Base-by-base conservation (phyloP, 495 filamentous ascomycete genomes). In the Entonaema liquescens region DNA sequence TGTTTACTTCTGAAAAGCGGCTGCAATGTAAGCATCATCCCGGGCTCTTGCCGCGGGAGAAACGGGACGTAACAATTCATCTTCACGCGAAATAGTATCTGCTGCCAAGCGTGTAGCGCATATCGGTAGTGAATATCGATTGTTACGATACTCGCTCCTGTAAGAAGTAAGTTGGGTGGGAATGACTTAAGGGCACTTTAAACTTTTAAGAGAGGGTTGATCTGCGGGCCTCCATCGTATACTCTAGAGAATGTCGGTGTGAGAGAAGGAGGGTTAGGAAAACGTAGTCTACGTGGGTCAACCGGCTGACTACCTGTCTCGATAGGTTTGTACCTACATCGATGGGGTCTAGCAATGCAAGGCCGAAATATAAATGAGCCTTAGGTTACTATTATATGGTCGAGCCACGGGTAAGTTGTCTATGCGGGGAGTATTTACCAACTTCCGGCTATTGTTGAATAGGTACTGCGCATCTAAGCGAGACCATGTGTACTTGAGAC, bases 371-470 rank as follows among this genome's bases (percentile, higher is more conserved):
- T 67, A 67, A 59, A 71, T 64, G 70, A 68, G 49, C 70, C 65
- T 73, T 73, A 52, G 65, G 57, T 68, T 54, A 40, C 29, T 65
- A n/a, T 67, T 65, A 68, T 65, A 65, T 56, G 69, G 60, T 65
- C 50, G 61, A 65, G 60, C 21, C 40, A 65, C 70, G 70, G 65
- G 44, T 68, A 68, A 65, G 70, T 68, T 68, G 44, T 49, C 53
- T 25, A 61, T 68, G 70, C 70, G 70, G 70, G 65, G 53, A 58
- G 33, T 66, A 68, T 62, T 65, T 69, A 66, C 61, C 70, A 73
- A 66, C 70, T 69, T 65, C 56, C 70, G 70, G 70, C 70, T 73
- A 73, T 73, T 73, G 61, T 69, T 65, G 38, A 73, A 60, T 53
- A 57, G 44, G 31, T 38, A 15, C 42, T 62, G 26, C 56, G 31